A percentile compares a stretch with the other conserved stretches of the same genome.
These are phyloP conservation scores for Lactarius sanguifluus DNA, from an alignment of 768 basidiomycete genomes.

Conservation along the genomic window DNA sequence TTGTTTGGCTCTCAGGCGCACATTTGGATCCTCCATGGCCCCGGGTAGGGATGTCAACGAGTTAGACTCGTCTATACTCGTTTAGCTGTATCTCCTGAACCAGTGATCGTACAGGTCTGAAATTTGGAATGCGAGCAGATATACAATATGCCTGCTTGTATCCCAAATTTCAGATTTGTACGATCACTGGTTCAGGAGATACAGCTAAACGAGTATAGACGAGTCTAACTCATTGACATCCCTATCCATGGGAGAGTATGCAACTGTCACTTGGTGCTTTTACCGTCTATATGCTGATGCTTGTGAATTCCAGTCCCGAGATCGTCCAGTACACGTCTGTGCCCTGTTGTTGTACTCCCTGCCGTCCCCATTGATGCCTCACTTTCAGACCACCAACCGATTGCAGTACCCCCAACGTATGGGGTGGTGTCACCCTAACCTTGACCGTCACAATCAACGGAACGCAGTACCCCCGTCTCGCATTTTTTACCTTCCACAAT, in stretches of 20 bases:
- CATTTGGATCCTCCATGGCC: constrained; percentile 69
- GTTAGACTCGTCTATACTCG: too few species aligned
- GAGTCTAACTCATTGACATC: too few species aligned
- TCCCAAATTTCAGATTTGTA: too few species aligned
- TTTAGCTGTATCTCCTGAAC: too few species aligned
- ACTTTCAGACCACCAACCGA: constrained; percentile 63
- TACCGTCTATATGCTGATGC: neutral
- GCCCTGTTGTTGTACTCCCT: neutral
- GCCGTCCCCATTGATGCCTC: neutral
- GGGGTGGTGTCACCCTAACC: constrained; percentile 74
- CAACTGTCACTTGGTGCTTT: constrained; percentile 14
- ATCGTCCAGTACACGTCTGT: constrained; percentile 60
- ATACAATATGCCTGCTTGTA: too few species aligned
- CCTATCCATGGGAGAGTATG: constrained; percentile 69
- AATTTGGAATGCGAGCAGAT: too few species aligned
- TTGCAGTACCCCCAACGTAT: constrained; percentile 67
- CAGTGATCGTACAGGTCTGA: too few species aligned
- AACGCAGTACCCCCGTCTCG: constrained; percentile 71
- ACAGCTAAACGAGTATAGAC: too few species aligned
- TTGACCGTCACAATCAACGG: constrained; percentile 78
- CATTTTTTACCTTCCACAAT: constrained; percentile 39
- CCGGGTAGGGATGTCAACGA: too few species aligned
- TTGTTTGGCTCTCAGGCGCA: constrained; percentile 45
- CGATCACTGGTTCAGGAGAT: too few species aligned
- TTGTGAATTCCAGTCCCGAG: constrained; percentile 46